phyloP scores from a whole-genome alignment of 78 protist species.

The Dictyostelium discoideum region DNA sequence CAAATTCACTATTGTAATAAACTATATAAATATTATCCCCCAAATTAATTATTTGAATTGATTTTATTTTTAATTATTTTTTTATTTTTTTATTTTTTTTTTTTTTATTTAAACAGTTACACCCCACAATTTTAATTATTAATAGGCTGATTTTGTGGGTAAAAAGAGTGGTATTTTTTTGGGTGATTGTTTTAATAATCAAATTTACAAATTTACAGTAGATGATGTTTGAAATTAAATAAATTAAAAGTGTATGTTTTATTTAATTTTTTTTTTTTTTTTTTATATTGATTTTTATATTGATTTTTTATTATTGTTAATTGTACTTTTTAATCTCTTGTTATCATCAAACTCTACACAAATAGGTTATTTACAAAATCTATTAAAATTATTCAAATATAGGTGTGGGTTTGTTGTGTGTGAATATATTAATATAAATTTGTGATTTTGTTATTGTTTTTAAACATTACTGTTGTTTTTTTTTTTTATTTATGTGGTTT shows the following conservation, averaged over 20 bases:
- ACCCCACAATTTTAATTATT: not conserved
- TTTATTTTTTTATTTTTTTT: too few relatives aligned
- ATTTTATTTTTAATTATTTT: too few relatives aligned
- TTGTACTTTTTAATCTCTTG: not conserved
- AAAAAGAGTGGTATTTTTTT: not conserved
- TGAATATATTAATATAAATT: not conserved
- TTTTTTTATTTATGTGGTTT: not conserved
- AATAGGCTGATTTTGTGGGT: not conserved
- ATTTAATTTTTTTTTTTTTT: too few relatives aligned
- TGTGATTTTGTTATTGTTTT: not conserved
- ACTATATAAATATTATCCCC: not conserved
- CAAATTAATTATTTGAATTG: not conserved
- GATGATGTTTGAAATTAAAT: not conserved
- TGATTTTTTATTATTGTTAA: not conserved
- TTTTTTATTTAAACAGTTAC: not conserved
- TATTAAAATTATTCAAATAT: too few relatives aligned
- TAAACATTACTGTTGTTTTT: not conserved
- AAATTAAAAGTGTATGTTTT: not conserved
- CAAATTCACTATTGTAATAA: not conserved
- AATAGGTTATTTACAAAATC: not conserved
- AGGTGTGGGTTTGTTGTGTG: not conserved
- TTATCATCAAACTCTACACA: not conserved
- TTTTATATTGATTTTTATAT: too few relatives aligned
- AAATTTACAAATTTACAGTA: not conserved
- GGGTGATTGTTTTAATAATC: not conserved